Conservation (phyloP, 805 yeast genomes). For the Wickerhamiella sorbophila region DNA sequence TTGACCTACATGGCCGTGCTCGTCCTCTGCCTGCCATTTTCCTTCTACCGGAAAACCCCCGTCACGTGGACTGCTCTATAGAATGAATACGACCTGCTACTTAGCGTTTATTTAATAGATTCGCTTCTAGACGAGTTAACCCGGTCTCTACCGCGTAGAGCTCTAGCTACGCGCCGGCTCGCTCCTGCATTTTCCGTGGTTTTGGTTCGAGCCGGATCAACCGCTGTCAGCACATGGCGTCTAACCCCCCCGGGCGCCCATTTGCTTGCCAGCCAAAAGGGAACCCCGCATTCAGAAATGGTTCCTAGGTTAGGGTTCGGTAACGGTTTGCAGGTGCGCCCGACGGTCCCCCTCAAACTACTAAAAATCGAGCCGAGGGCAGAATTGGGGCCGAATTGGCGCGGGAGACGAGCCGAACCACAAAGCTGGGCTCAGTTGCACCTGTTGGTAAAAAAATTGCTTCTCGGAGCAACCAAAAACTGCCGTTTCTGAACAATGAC, state of each 20-base stretch:
- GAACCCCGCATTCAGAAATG: background rate
- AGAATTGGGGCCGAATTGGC: no score
- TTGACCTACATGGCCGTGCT: slow-evolving; percentile 10
- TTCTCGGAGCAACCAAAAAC: background rate
- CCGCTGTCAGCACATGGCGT: background rate
- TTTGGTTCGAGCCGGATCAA: background rate
- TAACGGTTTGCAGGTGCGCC: background rate
- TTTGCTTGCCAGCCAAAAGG: no score
- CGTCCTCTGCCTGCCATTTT: slow-evolving; percentile 14
- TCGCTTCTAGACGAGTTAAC: background rate
- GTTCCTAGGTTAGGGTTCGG: background rate
- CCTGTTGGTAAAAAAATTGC: no score
- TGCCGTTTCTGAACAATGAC: background rate
- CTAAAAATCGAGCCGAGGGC: background rate
- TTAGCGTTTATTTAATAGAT: background rate
- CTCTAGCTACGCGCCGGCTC: background rate
- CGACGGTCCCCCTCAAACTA: background rate
- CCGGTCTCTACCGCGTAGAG: background rate
- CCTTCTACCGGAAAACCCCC: slow-evolving; percentile 14
- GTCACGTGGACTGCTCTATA: slow-evolving; percentile 11
- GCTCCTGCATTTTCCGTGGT: background rate
- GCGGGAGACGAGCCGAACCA: no score
- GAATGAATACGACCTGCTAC: no score
- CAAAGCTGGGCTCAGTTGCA: no score
- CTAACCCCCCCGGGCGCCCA: background rate